Base-by-base conservation (phyloP, 805 yeast species). In the Pichia manshurica region DNA sequence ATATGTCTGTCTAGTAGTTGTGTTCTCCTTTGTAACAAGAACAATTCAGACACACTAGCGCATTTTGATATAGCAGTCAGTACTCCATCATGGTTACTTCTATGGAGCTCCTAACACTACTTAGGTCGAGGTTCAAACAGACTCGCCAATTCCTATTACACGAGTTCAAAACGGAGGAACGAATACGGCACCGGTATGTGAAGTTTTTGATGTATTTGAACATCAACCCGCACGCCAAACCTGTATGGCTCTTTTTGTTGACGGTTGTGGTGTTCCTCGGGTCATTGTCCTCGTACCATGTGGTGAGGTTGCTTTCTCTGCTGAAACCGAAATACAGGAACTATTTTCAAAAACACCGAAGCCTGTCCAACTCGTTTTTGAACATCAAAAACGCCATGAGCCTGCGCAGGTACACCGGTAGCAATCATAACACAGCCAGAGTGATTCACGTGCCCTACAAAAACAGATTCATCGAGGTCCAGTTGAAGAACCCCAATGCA, bases 401-500 rank as follows among this genome's bases (percentile, higher is more conserved):
- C 15, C 7, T 25, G 7, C 29, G 29, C 29, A 25, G 29, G 10
- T 23, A n/a, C 7, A 46, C 16, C 16, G 4, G 12, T 20, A 19
- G 5, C 20, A 31, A 45, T 2, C 39, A 35, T 17, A 33, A 32
- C 4, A 45, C 45, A 23, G 36, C 70, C n/a, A 64, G 82, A 52
- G 69, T 69, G 44, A 70, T 78, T 29, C 67, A 66, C 48, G 73
- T 78, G n/a, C 76, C 78, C 63, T 54, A 75, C 64, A 65, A 77
- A 70, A 47, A 57, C 19, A 33, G 67, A 58, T 54, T 63, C 55
- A 20, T 62, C 6, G 55, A 75, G 35, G 69, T 78, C 20, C 69
- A 70, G 34, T 68, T 78, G 6, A 75, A 79, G 3, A 66, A 69
- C 35, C 48, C 53, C 15, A 73, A 72, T 52, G 55, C 64, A 51